Percentiles rank a stretch among this genome's conserved stretches.
Evolutionary conservation across 306 rosid species (phyloP).

Genomic region (Begonia loranthoides): DNA sequence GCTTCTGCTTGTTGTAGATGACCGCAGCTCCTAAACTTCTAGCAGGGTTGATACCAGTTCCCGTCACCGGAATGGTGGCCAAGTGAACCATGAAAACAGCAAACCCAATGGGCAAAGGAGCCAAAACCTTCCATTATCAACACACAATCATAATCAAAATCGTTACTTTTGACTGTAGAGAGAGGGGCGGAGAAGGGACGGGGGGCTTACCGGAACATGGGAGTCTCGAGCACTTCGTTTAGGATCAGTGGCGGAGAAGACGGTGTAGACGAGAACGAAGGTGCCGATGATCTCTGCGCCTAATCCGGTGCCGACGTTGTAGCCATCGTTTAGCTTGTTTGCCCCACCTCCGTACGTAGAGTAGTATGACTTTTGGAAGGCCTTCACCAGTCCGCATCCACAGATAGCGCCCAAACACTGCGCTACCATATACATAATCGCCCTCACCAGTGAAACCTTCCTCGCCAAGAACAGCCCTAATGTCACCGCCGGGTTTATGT

Average conservation of each 20-base stretch:
- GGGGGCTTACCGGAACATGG: no score
- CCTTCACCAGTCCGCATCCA: conserved; percentile 8
- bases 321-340: no score
- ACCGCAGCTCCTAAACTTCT: no score
- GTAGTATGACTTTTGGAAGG: conserved; percentile 32
- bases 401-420: conserved; percentile 55
- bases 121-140: no score
- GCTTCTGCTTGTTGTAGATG: no score
- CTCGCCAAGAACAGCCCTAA: conserved; percentile 43
- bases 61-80: conserved; percentile 79
- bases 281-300: conserved; percentile 33
- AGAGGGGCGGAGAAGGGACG: no score
- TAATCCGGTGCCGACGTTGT: no score
- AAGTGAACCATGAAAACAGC: conserved; percentile 91
- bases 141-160: no score
- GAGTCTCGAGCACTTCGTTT: no score
- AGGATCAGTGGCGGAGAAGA: conserved; percentile 86
- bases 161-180: no score
- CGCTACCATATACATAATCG: conserved; percentile 49
- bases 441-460: conserved; percentile 19
- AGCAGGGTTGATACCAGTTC: conserved; percentile 40
- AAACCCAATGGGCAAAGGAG: conserved; percentile 46
- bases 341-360: no score
- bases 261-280: conserved; percentile 84
- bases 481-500: conserved; percentile 73